Conservation (phyloP, 306 rosid species). For the Coriaria nepalensis region DNA sequence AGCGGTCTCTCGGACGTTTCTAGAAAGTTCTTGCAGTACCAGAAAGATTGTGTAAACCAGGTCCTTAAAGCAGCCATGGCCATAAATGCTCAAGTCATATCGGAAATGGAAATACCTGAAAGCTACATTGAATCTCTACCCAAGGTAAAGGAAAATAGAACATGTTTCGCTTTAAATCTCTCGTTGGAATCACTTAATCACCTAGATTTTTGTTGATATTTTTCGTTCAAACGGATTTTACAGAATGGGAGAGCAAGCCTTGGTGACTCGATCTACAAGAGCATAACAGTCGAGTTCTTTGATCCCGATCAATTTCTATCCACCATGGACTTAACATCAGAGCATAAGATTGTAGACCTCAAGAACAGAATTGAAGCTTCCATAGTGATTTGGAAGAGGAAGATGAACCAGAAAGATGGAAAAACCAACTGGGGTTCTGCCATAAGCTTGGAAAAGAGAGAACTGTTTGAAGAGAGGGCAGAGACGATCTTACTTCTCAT, state of each 20-base stretch:
- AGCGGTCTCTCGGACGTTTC: conserved; percentile 66
- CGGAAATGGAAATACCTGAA: conserved; percentile 94
- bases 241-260: conserved; percentile 96
- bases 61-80: conserved; percentile 99
- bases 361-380: conserved; percentile 96
- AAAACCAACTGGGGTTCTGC: conserved; percentile 93
- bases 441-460: conserved; percentile 88
- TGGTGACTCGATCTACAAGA: conserved; percentile 68
- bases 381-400: conserved; percentile 87
- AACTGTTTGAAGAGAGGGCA: conserved; percentile 91
- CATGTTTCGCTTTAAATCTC: neutral
- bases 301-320: conserved; percentile 83
- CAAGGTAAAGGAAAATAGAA: conserved; percentile 34
- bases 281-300: conserved; percentile 75
- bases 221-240: neutral
- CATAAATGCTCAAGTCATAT: conserved; percentile 82
- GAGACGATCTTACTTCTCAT: conserved; percentile 81
- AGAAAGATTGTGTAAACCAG: conserved; percentile 92
- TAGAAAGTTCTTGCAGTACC: conserved; percentile 82
- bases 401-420: conserved; percentile 87
- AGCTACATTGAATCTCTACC: conserved; percentile 88
- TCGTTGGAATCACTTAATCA: neutral
- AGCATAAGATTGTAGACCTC: conserved; percentile 82
- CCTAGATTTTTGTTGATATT: no score
- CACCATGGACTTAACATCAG: conserved; percentile 73